Evolutionary conservation across 148 eudicot species (phyloP), one percentile per base, ranked within the genome.

Genomic region (Diospyros lotus): DNA sequence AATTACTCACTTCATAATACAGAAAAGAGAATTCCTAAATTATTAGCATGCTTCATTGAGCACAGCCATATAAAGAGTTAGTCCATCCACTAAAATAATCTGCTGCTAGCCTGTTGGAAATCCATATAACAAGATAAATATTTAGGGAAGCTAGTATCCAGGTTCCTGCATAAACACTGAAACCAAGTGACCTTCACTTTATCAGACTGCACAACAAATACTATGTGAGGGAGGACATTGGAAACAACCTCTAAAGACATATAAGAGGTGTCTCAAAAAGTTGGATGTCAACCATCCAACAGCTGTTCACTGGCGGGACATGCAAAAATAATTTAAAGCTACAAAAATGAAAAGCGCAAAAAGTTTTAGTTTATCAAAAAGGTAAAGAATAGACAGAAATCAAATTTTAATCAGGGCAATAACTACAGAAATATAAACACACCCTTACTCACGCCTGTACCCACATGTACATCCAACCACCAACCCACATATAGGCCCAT

Each of bases 281-380:
- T 41, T 43, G 13, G 58, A 39, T 69, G 59, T 39, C 59, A 69
- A 69, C 28, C 40, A 53, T 60, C 61, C 8, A 70, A 55, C 63
- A 15, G 51, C 38, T 70, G 15, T 55, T 70, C 28, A 53, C 6
- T 3, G 8, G 72, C 72, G 50, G 43, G 42, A 15, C 15, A 50
- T 4, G 56, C 18, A 50, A 50, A 18, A 13, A 39, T 53, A 54
- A 12, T 6, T 18, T 39, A 10, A 38, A 56, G 15, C 13, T 14
- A 14, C 60, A 56, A 56, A 8, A 60, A 55, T 6, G 59, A 5
- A 58, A 60, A 50, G 54, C 12, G 15, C 7, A 69, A 54, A 69
- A 69, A 14, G 4, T 6, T 39, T 18, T 9, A 38, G 59, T 4
- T n/a, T 54, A 54, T 40, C 73, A 70, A 14, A 45, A n/a, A 45